Evolutionary conservation across 2,329 filamentous ascomycete species (phyloP), one percentile per base, ranked within the genome.

Genomic region (Onygenales sp.): DNA sequence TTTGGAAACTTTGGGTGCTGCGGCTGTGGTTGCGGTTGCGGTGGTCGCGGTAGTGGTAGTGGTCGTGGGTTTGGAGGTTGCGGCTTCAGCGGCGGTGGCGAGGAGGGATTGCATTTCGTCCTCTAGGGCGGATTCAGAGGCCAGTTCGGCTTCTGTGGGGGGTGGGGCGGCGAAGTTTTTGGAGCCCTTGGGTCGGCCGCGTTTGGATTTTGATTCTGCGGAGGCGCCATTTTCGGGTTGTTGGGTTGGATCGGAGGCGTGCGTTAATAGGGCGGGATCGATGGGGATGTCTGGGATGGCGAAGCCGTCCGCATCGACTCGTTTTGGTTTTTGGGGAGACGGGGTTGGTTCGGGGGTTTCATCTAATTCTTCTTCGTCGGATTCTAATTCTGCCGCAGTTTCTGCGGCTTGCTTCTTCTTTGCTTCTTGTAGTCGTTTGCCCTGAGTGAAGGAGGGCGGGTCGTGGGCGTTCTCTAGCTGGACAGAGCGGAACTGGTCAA

Each of bases 381-480:
- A 62, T 17, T 71, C 66, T 51, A 75, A 70, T 1, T 71, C 67
- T 2, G 68, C 68, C 8, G 68, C 70, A 45, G 71, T 68, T 9
- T 65, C 58, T 2, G 62, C 55, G 35, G 61, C 66, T 33, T 60
- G 64, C 42, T 66, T 69, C 27, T 68, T 57, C 17, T 62, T 62
- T 72, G 62, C 80, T 73, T 65, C 80, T 80, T 63, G 84, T 78
- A 21, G 80, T 75, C 63, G 85, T 78, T 62, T 82, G 13, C 66
- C 68, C 46, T 68, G 62, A 44, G 68, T 89, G 60, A 93, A 87
- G 0, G 89, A 85, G 0, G 93, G 93, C 0, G 93, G 93, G 61
- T 95, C 88, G 58, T 88, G 85, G 27, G 80, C 73, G 27, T 85
- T 84, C 61, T 91, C 87, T 41, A 74, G 55, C 52, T 73, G 69